Evolutionary conservation across 345 rosid genomes (phyloP).

Genomic region (Luvunga scandens): DNA sequence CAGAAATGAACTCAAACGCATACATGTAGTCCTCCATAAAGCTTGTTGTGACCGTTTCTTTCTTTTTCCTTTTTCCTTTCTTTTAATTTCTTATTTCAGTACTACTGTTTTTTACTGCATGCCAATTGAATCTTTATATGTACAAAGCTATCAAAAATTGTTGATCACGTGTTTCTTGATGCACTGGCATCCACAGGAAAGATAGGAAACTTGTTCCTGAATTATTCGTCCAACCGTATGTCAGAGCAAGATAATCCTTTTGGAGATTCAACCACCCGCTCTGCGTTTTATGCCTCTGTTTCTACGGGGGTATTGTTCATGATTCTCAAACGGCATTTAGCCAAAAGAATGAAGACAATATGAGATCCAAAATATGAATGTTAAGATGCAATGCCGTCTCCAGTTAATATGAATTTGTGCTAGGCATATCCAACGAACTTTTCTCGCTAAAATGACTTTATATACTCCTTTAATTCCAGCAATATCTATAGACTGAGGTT

Average conservation of each 20-base stretch:
- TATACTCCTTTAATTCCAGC: not conserved
- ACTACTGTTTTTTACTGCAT: not conserved
- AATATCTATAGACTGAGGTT: not conserved
- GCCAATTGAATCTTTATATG: not conserved
- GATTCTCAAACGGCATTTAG: not conserved
- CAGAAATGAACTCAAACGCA: too few species aligned
- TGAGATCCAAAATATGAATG: not conserved
- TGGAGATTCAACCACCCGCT: too few species aligned
- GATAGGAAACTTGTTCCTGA: too few species aligned
- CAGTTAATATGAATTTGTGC: not conserved
- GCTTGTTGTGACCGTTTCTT: not conserved
- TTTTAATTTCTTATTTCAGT: not conserved
- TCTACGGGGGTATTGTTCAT: slow-evolving; percentile 24
- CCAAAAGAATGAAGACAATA: not conserved
- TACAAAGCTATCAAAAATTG: too few species aligned
- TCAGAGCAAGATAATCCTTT: too few species aligned
- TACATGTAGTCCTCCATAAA: not conserved
- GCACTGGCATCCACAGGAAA: too few species aligned
- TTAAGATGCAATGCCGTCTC: not conserved
- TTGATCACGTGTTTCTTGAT: too few species aligned
- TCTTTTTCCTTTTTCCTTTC: not conserved
- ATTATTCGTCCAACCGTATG: too few species aligned
- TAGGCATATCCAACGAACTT: not conserved
- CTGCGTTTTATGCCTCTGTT: slow-evolving; percentile 18
- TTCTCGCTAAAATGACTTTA: not conserved